Conservation (phyloP, 345 rosid species). For the Syzygium aqueum region DNA sequence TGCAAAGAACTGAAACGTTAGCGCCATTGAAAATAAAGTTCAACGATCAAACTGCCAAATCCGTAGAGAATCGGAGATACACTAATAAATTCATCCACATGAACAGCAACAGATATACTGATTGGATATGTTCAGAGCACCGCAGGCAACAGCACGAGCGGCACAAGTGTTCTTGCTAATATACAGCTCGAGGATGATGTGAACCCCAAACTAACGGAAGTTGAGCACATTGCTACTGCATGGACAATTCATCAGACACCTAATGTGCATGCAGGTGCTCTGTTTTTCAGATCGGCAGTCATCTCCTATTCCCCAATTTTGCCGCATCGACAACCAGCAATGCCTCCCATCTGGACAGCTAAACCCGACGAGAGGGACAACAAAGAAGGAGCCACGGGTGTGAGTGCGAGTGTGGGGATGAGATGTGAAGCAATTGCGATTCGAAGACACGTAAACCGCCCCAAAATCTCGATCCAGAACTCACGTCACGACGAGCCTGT, state of each 20-base stretch:
- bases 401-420: not conserved
- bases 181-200: not conserved
- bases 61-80: not conserved
- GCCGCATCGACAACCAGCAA: not conserved
- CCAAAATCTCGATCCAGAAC: not conserved
- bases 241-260: not conserved
- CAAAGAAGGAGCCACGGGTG: not conserved
- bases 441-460: not conserved
- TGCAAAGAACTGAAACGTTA: not conserved
- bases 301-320: not conserved
- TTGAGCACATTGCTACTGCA: not conserved
- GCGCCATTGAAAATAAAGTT: not conserved
- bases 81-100: not conserved
- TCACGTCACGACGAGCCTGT: not conserved
- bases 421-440: not conserved
- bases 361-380: not conserved
- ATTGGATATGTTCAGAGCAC: not conserved
- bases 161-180: not conserved
- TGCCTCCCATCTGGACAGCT: not conserved
- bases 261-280: not conserved
- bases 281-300: not conserved
- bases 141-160: not conserved
- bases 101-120: not conserved
- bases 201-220: not conserved
- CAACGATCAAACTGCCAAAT: not conserved